Base-by-base conservation (phyloP, 768 basidiomycete species). In the Dioszegia aurantiaca region DNA sequence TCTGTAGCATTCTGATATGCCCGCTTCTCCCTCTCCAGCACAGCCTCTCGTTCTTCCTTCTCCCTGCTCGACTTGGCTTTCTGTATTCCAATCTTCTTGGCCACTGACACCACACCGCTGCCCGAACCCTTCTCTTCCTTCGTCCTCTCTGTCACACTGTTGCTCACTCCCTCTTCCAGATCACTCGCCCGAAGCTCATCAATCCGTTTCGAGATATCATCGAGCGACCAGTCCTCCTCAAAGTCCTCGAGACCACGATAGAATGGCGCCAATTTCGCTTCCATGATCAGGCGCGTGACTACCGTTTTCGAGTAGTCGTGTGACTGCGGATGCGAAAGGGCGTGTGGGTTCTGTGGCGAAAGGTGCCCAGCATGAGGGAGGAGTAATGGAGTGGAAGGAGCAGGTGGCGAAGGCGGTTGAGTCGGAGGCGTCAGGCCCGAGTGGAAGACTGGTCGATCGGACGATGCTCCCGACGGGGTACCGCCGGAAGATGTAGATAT, bases 171-270 rank as follows among this genome's bases (percentile, higher is more conserved):
- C 30, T 69, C 72, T 46, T 62, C 59, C 42, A 61, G 55, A 51
- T 72, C 70, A 39, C 65, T 65, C 43, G 72, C 74, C 45, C 69
- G 58, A 40, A 70, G 45, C 59, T 76, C 74, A 43, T 55, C 52
- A 24, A 72, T 41, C 33, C 57, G 30, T 24, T 51, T 37, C 2
- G 40, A 36, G 60, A 97, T 86, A 74, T 86, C 86, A 52, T 90
- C 89, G 67, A 90, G 87, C 61, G 88, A 86, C 90, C 90, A 97
- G 41, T 83, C 82, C 14, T 88, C 86, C 30, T 87, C 85, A 74
- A 88, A 95, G 63, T 98, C 94, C 73, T 95, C 91, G 42, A 99
- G 81, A 12, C 95, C 94, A 33, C 91, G 84, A 77, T 97, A 98
- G 79, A 97, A 98, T 1, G 95, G 95, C 0, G 93, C 91, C 40